Base-by-base conservation (phyloP, 495 filamentous ascomycete genomes). In the Pseudomonodictys pantanalensis region DNA sequence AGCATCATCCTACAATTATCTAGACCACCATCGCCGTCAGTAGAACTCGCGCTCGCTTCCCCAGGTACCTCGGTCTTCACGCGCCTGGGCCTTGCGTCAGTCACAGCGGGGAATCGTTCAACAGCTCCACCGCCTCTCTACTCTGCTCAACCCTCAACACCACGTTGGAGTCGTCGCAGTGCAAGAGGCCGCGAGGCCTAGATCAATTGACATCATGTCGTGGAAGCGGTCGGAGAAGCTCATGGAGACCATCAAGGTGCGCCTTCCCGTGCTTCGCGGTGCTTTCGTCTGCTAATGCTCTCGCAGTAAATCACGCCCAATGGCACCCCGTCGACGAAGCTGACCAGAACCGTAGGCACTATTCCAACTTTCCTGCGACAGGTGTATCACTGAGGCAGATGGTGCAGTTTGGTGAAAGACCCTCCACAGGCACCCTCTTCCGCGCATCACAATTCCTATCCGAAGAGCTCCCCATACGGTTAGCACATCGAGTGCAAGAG, bases 371-470 rank as follows among this genome's bases (percentile, higher is more conserved):
- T 75, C 95, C 95, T 56, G 93, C 93, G 58, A 98, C 95, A 66
- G 63, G 63, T 46, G 63, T 66, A 1, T 96, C 91, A 67, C 78
- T 98, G 72, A 81, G 93, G 72, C 93, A 98, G 79, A 97, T 97
- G 93, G 93, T 98, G 46, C 93, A 97, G 73, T 98, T 97, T 75
- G 95, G 95, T 52, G 60, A 68, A 49, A 57, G 52, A 43, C 66
- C 58, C 8, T 65, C 60, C 44, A 57, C 71, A 91, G 93, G 95
- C 54, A 98, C 95, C 46, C 79, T 98, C 28, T 98, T 97, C 77
- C 89, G 92, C 66, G 93, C 92, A 41, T 96, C 93, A 20, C 93
- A 97, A 77, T 98, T 98, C 75, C 86, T 98, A 52, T 92, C 91
- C 65, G 93, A 98, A 79, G 93, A 98, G 77, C 84, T 98, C 22